These are phyloP conservation scores for Coemansia sp. DNA, from an alignment of 192 early-diverging fungal species.

Conservation along the genomic window DNA sequence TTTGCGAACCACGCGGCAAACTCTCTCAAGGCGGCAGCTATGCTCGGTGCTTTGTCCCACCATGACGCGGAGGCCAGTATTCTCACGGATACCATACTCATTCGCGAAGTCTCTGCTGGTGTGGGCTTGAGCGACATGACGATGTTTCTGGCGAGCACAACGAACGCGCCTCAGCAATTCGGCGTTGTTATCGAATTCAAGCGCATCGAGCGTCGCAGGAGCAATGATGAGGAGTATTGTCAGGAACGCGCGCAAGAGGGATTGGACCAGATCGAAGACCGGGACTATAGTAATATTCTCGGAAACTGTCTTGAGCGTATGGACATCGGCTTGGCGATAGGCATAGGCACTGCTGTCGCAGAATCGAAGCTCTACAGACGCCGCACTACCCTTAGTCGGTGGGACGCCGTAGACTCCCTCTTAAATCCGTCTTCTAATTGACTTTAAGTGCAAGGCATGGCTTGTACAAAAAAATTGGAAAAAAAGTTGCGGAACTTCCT, in stretches of 20 bases:
- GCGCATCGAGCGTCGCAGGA: background rate
- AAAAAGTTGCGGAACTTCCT: too few species aligned
- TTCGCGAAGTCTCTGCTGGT: constrained; percentile 11
- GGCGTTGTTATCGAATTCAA: constrained; percentile 16
- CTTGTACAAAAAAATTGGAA: too few species aligned
- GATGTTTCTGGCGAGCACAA: constrained; percentile 15
- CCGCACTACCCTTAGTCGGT: too few species aligned
- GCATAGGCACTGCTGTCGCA: background rate
- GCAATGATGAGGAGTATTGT: background rate
- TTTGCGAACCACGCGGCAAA: too few species aligned
- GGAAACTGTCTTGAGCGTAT: constrained; percentile 6
- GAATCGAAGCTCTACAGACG: constrained; percentile 10
- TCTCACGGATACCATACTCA: background rate
- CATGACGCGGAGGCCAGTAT: too few species aligned
- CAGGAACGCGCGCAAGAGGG: background rate
- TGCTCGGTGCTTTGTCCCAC: constrained; percentile 4
- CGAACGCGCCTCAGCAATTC: constrained; percentile 7
- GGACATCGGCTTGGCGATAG: constrained; percentile 11
- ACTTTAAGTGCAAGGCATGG: too few species aligned
- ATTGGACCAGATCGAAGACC: background rate
- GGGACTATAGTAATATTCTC: background rate
- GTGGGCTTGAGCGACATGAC: constrained; percentile 14
- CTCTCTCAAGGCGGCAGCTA: too few species aligned
- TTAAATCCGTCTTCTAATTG: too few species aligned
- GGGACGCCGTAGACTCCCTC: too few species aligned